Evolutionary conservation across 2,329 filamentous ascomycete genomes (phyloP).

Genomic region (Apiospora phragmitis): DNA sequence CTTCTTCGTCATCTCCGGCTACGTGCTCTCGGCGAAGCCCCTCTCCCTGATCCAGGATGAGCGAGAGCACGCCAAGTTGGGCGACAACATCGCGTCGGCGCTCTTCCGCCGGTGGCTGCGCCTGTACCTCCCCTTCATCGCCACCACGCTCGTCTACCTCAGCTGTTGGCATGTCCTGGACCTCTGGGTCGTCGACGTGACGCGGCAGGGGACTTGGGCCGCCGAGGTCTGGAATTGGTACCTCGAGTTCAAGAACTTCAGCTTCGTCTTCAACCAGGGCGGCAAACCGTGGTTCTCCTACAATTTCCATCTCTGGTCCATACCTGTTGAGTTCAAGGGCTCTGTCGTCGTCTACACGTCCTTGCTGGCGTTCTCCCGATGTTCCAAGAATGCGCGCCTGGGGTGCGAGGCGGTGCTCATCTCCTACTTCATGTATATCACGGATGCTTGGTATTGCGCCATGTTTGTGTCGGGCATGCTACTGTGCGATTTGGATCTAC

Average conservation of each 20-base stretch:
- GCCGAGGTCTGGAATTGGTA: constrained; percentile 54
- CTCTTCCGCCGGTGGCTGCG: constrained; percentile 52
- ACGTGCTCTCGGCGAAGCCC: constrained; percentile 54
- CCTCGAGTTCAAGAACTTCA: constrained; percentile 67
- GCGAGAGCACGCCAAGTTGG: constrained; percentile 41
- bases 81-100: constrained; percentile 46
- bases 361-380: constrained; percentile 56
- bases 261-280: constrained; percentile 62
- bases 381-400: constrained; percentile 54
- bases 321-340: constrained; percentile 63
- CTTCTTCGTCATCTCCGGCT: constrained; percentile 61
- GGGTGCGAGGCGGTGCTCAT: constrained; percentile 53
- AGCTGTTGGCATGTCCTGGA: constrained; percentile 54
- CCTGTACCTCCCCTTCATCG: constrained; percentile 52
- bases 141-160: constrained; percentile 54
- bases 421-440: constrained; percentile 67
- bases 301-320: constrained; percentile 64
- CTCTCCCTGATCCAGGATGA: constrained; percentile 46
- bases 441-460: constrained; percentile 63
- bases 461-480: constrained; percentile 64
- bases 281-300: constrained; percentile 57
- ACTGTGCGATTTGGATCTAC: constrained; percentile 60
- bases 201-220: constrained; percentile 39
- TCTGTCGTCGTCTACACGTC: constrained; percentile 64
- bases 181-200: constrained; percentile 41